These are phyloP conservation scores for Russula foetens DNA, from an alignment of 768 basidiomycete genomes.

Conservation along the genomic window DNA sequence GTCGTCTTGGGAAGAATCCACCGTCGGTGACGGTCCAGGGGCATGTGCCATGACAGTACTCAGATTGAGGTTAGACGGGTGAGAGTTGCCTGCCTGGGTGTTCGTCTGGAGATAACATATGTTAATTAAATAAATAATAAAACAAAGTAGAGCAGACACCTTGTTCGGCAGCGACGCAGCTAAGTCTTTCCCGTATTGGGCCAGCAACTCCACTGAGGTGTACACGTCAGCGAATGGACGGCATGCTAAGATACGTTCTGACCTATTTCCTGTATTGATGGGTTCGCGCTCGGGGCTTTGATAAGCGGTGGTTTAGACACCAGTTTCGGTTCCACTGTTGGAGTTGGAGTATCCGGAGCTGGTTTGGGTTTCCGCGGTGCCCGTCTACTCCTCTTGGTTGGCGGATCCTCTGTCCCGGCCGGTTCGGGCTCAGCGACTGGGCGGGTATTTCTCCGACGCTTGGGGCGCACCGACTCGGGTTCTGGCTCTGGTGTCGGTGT, in stretches of 20 bases:
- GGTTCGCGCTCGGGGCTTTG: background rate
- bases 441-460: slow-evolving; percentile 27
- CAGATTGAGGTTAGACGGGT: slow-evolving; percentile 37
- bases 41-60: slow-evolving; percentile 19
- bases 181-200: slow-evolving; percentile 59
- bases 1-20: slow-evolving; percentile 20
- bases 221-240: slow-evolving; percentile 15
- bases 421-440: slow-evolving; percentile 20
- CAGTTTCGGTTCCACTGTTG: background rate
- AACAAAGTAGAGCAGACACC: slow-evolving; percentile 27
- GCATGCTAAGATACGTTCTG: slow-evolving; percentile 19
- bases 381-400: background rate
- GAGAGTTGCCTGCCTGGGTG: slow-evolving; percentile 47
- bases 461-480: slow-evolving; percentile 26
- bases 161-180: slow-evolving; percentile 59
- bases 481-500: slow-evolving; percentile 71
- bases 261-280: slow-evolving; percentile 63
- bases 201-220: slow-evolving; percentile 41
- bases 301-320: background rate
- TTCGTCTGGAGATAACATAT: slow-evolving; percentile 34
- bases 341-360: background rate
- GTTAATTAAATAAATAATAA: background rate
- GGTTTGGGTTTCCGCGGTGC: background rate
- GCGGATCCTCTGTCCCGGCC: slow-evolving; percentile 9
- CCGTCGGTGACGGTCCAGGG: slow-evolving; percentile 24